Conservation (phyloP, 768 basidiomycete genomes). For the Mycena metata region DNA sequence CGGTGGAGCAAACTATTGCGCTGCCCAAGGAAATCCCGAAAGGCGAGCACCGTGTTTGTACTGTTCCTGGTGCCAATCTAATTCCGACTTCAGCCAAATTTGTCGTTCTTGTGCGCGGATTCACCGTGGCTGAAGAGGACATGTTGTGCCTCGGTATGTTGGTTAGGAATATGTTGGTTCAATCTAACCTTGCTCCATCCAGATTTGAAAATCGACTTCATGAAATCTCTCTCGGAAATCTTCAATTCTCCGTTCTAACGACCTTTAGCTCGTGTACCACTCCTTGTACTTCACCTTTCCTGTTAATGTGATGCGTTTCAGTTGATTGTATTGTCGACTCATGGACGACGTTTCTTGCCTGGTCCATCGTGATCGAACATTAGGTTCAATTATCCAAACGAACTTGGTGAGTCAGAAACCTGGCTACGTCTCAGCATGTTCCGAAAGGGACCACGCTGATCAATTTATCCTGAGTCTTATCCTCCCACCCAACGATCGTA, state of each 20-base stretch:
- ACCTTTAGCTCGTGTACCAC: background rate
- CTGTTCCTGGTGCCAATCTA: conserved; percentile 14
- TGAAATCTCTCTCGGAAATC: conserved; percentile 53
- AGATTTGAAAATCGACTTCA: conserved; percentile 84
- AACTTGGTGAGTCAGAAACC: background rate
- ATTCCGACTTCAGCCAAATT: conserved; percentile 79
- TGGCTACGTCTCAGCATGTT: too few relatives aligned
- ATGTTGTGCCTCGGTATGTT: conserved; percentile 76
- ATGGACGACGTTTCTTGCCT: too few relatives aligned
- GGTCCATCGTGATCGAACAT: background rate
- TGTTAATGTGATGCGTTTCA: background rate
- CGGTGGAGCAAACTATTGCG: conserved; percentile 84
- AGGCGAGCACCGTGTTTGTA: conserved; percentile 56
- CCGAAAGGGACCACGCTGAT: too few relatives aligned
- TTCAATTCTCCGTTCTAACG: conserved; percentile 43
- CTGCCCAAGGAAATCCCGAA: conserved; percentile 93
- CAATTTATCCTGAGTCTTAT: too few relatives aligned
- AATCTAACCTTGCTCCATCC: background rate
- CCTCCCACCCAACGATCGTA: too few relatives aligned
- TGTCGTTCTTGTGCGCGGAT: conserved; percentile 74
- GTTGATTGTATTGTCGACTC: background rate
- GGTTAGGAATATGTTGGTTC: background rate
- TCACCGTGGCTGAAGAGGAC: conserved; percentile 77
- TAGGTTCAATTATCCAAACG: background rate
- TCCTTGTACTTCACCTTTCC: background rate